Evolutionary conservation across 208 protist genomes (phyloP).

Genomic region (Herpetomonas muscarum): DNA sequence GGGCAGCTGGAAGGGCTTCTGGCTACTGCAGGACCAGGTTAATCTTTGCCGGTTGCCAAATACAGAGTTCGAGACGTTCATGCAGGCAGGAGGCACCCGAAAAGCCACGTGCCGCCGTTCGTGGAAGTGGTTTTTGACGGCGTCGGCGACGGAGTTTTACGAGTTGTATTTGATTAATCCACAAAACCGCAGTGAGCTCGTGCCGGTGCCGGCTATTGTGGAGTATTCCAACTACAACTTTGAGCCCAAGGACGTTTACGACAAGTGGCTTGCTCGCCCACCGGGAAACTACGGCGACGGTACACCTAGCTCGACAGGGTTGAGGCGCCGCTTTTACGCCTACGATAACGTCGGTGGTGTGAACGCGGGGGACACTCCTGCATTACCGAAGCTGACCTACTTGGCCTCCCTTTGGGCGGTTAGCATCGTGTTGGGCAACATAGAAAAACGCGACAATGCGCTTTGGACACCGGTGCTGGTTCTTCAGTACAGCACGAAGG

Average conservation of each 20-base stretch:
- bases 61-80: conserved; percentile 31
- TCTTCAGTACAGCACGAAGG: conserved; percentile 52
- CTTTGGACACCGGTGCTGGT: conserved; percentile 39
- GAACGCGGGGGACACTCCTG: not conserved
- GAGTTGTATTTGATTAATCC: conserved; percentile 70
- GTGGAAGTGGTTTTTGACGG: conserved; percentile 32
- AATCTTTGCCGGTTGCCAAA: conserved; percentile 55
- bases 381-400: conserved; percentile 13
- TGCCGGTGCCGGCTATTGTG: conserved; percentile 62
- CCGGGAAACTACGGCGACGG: conserved; percentile 6
- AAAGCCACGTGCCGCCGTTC: conserved; percentile 30
- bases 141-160: conserved; percentile 45
- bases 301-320: conserved; percentile 8
- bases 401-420: conserved; percentile 27
- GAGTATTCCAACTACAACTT: conserved; percentile 47
- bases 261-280: conserved; percentile 33
- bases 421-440: conserved; percentile 25
- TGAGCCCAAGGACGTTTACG: conserved; percentile 19
- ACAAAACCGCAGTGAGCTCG: conserved; percentile 33
- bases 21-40: conserved; percentile 34
- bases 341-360: conserved; percentile 62
- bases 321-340: conserved; percentile 59
- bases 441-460: not conserved
- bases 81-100: conserved; percentile 38
- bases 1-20: conserved; percentile 51